These are phyloP conservation scores for Podaxis mareebaensis DNA, from an alignment of 768 basidiomycete genomes.

Conservation along the genomic window DNA sequence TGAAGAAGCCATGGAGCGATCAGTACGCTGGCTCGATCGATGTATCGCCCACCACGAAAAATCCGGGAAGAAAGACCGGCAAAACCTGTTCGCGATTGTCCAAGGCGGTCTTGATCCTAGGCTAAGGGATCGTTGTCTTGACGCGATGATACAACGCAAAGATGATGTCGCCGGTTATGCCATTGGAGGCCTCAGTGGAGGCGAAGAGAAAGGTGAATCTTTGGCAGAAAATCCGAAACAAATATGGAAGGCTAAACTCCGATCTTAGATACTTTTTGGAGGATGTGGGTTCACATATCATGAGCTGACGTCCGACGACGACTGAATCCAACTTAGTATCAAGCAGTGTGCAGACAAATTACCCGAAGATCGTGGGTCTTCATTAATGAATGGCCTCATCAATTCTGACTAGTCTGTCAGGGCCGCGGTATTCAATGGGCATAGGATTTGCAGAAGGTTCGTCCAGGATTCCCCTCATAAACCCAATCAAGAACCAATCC, in stretches of 20 bases:
- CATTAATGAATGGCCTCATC: background rate
- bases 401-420: constrained; percentile 36
- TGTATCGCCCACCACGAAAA: constrained; percentile 76
- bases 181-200: constrained; percentile 88
- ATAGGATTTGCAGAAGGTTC: constrained; percentile 90
- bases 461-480: constrained; percentile 2
- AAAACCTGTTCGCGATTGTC: constrained; percentile 91
- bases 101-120: constrained; percentile 80
- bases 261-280: constrained; percentile 77
- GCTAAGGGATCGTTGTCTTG: constrained; percentile 74
- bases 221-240: background rate
- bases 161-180: constrained; percentile 86
- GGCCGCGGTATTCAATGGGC: constrained; percentile 91
- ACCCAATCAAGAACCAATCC: background rate
- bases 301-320: background rate
- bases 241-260: background rate
- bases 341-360: constrained; percentile 79
- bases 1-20: constrained; percentile 85
- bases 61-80: constrained; percentile 61
- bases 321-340: constrained; percentile 47
- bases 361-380: constrained; percentile 69
- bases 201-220: constrained; percentile 81
- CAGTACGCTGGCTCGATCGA: constrained; percentile 87
- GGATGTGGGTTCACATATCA: constrained; percentile 50
- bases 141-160: constrained; percentile 78